These are phyloP conservation scores for Pseudovirgaria hyperparasitica DNA, from an alignment of 2,329 filamentous ascomycete genomes.

Conservation along the genomic window DNA sequence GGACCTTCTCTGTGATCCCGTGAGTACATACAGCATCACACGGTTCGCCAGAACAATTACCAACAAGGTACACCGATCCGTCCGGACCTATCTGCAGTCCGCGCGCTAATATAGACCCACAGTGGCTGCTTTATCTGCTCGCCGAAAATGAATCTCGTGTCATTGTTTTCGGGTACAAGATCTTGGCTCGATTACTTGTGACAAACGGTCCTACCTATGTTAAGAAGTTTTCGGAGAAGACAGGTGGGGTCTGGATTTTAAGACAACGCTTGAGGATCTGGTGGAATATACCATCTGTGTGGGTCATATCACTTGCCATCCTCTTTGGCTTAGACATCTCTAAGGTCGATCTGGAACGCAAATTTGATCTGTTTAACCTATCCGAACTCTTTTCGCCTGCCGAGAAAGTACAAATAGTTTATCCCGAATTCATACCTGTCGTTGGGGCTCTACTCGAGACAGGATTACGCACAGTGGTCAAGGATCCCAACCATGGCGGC, in stretches of 20 bases:
- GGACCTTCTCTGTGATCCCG: slow-evolving; percentile 61
- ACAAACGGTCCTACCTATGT: slow-evolving; percentile 71
- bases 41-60: slow-evolving; percentile 92
- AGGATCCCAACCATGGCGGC: slow-evolving; percentile 14
- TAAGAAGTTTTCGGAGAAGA: slow-evolving; percentile 74
- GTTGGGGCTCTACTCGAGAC: slow-evolving; percentile 80
- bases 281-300: slow-evolving; percentile 77
- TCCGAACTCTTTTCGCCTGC: slow-evolving; percentile 50
- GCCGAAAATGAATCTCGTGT: slow-evolving; percentile 77
- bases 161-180: slow-evolving; percentile 67
- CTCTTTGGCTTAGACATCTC: slow-evolving; percentile 75
- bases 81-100: slow-evolving; percentile 1
- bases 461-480: slow-evolving; percentile 48
- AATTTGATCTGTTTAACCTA: slow-evolving; percentile 63
- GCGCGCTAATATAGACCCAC: slow-evolving; percentile 17
- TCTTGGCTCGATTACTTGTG: slow-evolving; percentile 73
- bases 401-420: slow-evolving; percentile 49
- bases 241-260: slow-evolving; percentile 79
- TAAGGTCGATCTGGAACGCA: slow-evolving; percentile 56
- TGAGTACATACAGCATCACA: slow-evolving; percentile 55
- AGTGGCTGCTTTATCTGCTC: slow-evolving; percentile 87
- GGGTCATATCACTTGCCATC: slow-evolving; percentile 80
- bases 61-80: slow-evolving; percentile 55
- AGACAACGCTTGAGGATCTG: slow-evolving; percentile 68
- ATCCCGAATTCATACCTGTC: slow-evolving; percentile 67